Percentiles rank a stretch among this genome's conserved stretches.
phyloP scores from a whole-genome alignment of 2,329 filamentous ascomycete genomes.

The Neoascochyta sp. region DNA sequence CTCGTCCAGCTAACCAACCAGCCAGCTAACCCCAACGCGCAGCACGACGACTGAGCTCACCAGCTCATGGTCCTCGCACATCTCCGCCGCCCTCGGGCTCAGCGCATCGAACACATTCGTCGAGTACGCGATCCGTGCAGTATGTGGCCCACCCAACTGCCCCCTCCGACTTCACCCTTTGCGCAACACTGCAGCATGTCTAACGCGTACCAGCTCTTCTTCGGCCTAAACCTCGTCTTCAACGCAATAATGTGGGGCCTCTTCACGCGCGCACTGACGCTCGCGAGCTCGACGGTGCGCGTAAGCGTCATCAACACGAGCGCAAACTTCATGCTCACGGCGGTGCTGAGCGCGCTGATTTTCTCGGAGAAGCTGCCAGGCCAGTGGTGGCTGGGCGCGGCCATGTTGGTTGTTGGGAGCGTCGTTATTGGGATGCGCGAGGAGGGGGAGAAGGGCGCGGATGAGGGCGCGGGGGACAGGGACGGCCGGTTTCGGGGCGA shows the following conservation, averaged over 20 bases:
- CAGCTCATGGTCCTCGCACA: conserved; percentile 48
- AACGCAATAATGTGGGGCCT: conserved; percentile 82
- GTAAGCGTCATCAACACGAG: conserved; percentile 81
- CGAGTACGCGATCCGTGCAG: conserved; percentile 50
- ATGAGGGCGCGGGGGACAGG: conserved; percentile 27
- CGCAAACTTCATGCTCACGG: conserved; percentile 75
- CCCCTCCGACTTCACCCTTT: not conserved
- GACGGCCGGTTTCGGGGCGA: no score
- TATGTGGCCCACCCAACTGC: conserved; percentile 35
- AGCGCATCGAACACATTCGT: conserved; percentile 46
- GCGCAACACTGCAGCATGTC: not conserved
- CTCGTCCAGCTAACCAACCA: conserved; percentile 2
- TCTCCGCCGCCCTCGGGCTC: conserved; percentile 49
- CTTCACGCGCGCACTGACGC: conserved; percentile 73
- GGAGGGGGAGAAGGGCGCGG: conserved; percentile 46
- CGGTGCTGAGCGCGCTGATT: conserved; percentile 64
- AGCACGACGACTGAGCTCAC: conserved; percentile 61
- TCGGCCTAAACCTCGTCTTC: conserved; percentile 69
- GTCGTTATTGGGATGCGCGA: conserved; percentile 73
- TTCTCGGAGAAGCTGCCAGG: conserved; percentile 69
- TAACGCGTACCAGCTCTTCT: conserved; percentile 58
- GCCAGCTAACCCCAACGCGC: conserved; percentile 8
- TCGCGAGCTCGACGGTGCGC: conserved; percentile 70
- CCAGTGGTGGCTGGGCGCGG: conserved; percentile 73
- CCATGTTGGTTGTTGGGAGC: conserved; percentile 69